Evolutionary conservation across 164 flowering plant species (phyloP), one percentile per base, ranked within the genome.

Genomic region (Vitis rotundifolia): DNA sequence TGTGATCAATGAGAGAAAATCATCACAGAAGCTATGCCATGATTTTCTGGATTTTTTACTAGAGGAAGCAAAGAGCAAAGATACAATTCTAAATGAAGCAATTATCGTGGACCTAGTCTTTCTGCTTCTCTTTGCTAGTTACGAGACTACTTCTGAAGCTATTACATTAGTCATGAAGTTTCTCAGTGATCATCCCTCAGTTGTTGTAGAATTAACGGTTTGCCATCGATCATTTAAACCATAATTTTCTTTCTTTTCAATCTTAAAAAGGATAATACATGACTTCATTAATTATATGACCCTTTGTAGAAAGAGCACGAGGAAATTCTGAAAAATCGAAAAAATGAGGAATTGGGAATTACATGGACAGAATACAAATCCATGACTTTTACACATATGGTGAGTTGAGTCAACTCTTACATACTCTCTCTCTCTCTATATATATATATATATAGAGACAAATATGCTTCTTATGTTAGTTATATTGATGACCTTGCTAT

Each of bases 331-430:
- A 44, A 22, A 37, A 62, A n/a, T n/a, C 65, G 50, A 6, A 49
- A 47, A 62, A 44, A 62, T 11, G 51, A 44, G 2, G 50, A 44
- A 1, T 48, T 49, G 10, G 65, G 22, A 62, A 48, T 62, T 44
- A 5, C 65, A 62, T 62, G 51, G 65, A 16, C n/a, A 2, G 65
- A 62, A 14, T 62, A 62, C 19, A 62, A 62, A 62, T 62, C 65
- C 7, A 62, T 62, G 65, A 44, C 22, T 62, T 62, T 62, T n/a
- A 62, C 65, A 9, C 48, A 31, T 62, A 62, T 62, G 65, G 65
- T 62, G 51, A 62, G 51, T 9, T 28, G 48, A 11, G 47, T 31
- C 44, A 31, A 31, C 44, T 31, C 44, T 31, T 31, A 1, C 7
- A 31, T 31, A 31, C 44, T 31, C 44, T 31, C 8, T 31, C 44